Percentiles rank a stretch among this genome's conserved stretches.
These are phyloP conservation scores for Yamadazyma phyllophila DNA, from an alignment of 805 yeast species.

Conservation along the genomic window DNA sequence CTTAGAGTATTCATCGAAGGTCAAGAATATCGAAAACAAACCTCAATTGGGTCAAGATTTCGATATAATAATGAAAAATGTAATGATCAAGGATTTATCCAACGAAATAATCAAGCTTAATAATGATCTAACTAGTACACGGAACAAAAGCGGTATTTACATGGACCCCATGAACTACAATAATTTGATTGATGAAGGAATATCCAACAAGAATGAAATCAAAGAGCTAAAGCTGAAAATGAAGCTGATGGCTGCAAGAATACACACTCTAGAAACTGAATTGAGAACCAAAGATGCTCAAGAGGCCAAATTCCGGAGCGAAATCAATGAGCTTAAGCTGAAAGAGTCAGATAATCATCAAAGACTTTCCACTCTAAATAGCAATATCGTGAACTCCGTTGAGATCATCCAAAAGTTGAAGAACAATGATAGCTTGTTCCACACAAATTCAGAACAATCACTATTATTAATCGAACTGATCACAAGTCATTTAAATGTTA, in stretches of 20 bases:
- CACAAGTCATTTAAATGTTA: constrained; percentile 5
- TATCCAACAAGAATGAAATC: constrained; percentile 14
- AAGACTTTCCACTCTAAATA: not conserved
- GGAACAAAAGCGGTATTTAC: constrained; percentile 63
- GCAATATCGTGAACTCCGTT: constrained; percentile 1
- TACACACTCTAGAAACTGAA: constrained; percentile 6
- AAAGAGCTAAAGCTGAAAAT: constrained; percentile 13
- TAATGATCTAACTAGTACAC: constrained; percentile 60
- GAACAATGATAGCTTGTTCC: constrained; percentile 5
- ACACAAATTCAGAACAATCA: constrained; percentile 2
- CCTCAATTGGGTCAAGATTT: constrained; percentile 49
- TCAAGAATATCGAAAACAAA: constrained; percentile 70
- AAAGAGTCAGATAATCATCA: constrained; percentile 4
- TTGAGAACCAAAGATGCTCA: constrained; percentile 3
- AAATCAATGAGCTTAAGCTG: constrained; percentile 7
- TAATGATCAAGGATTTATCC: constrained; percentile 50
- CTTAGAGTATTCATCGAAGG: constrained; percentile 82
- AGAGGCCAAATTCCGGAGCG: not conserved
- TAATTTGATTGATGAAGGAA: constrained; percentile 17
- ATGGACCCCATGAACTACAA: constrained; percentile 58
- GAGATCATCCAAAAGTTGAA: constrained; percentile 4
- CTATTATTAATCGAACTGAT: constrained; percentile 3
- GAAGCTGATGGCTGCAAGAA: constrained; percentile 2
- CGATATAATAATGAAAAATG: constrained; percentile 48
- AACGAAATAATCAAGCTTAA: constrained; percentile 55